Base-by-base conservation (phyloP, 2,329 filamentous ascomycete species). In the Xylariaceae sp. region DNA sequence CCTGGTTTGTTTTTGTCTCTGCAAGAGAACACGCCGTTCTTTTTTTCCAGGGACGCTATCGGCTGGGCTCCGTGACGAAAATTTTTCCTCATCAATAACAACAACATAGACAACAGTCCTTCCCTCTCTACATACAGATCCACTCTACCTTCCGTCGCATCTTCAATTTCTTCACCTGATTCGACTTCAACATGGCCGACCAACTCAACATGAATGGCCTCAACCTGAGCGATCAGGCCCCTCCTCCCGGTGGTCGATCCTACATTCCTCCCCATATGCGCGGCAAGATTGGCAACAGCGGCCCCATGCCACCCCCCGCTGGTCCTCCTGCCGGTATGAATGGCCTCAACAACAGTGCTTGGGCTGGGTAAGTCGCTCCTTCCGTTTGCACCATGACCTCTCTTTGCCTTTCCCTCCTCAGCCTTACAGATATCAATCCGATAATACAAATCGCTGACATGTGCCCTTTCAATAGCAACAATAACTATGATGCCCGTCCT, bases 221-320 rank as follows among this genome's bases (percentile, higher is more conserved):
- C 62, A 84, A 73, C 69, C 74, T 92, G 54, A 81, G 70, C 47
- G 64, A 70, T 66, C 63, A 68, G 60, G 59, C 65, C 55, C 71
- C 66, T 47, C 33, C 45, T 44, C 43, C 47, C 25, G 51, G 48
- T 37, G 53, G 49, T 58, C 84, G 85, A 48, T 86, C 86, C 46
- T 93, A 93, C 76, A 90, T 93, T 57, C 88, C 88, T 56, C 88
- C 88, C 68, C 88, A 93, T 70, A 82, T 91, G 76, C 83, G 88
- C 64, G 73, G 72, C 60, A 79, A 79, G 66, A 68, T 72, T 59
- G 68, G 65, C 47, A 62, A 49, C 47, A 57, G 53, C 39, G 52
- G 51, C 45, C 55, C 55, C 47, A 49, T 51, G 47, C 57, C 55
- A 44, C 63, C 61, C 59, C 57, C 45, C 52, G 55, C 25, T 20